Evolutionary conservation across 2,329 filamentous ascomycete genomes (phyloP), one percentile per base, ranked within the genome.

Genomic region (Penicillium expansum): DNA sequence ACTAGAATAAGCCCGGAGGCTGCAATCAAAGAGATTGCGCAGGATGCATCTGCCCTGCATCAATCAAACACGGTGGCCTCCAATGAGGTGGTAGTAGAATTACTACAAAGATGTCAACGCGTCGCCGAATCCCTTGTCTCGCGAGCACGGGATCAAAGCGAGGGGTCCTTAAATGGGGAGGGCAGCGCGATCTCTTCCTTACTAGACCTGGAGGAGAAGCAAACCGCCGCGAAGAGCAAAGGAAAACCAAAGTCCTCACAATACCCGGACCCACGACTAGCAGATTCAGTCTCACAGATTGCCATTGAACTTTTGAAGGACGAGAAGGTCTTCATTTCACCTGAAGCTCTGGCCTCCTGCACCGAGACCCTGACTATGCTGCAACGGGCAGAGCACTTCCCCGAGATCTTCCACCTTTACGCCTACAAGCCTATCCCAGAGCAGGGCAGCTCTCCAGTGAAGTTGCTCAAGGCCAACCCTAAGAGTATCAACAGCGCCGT

Each of bases 391-490:
- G 85, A 90, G 62, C 86, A 89, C 43, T 84, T 97, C 60, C 91
- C 93, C 7, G 83, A 87, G 58, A 85, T 92, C 41, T 88, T 99
- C 69, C 79, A 86, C 55, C 81, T 97, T 52, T 97, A 93, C 72
- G 90, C 91, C 48, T 84, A 85, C 65, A 99, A 97, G 74, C 88
- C 90, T 10, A 79, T 86, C 60, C 89, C 92, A 2, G 76, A 82
- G 49, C 79, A 85, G 66, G 80, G 80, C 49, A 81, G 83, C 18
- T 82, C 82, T 16, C 82, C 82, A 9, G 77, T 90, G 51, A 76
- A 77, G 60, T 91, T 86, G 68, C 79, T 78, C 39, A 72, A 80
- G 48, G 84, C 84, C 41, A 90, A 89, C 41, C 88, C 91, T 16
- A 86, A 88, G 60, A 82, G 83, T 44, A 80, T 87, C 43, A 82